Base-by-base conservation (phyloP, 2,329 filamentous ascomycete genomes). In the Didymella segeticola region DNA sequence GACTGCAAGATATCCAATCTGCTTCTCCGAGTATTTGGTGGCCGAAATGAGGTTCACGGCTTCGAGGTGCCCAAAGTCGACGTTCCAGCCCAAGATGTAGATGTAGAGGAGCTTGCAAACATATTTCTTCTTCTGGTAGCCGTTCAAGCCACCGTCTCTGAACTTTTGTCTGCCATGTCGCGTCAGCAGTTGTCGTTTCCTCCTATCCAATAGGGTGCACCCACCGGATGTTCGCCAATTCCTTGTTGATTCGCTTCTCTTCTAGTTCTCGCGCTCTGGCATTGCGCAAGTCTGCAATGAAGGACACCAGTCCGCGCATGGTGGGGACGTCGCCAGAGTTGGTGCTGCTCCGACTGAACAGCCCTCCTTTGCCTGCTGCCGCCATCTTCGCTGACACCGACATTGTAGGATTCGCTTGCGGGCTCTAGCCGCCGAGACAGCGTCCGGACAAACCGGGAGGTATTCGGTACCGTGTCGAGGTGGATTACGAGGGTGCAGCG, bases 91-190 rank as follows among this genome's bases (percentile, higher is more conserved):
- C 62, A 99, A 85, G 56, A 99, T 99, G 77, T 99, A 99, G 70
- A 99, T 98, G 77, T 99, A 99, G 58, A 99, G 83, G 64, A 99
- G 86, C 87, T 99, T 99, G 90, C 95, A 99, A 64, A 99, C 95
- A 75, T 99, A 99, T 89, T 99, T 99, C 85, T 99, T 99, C 83
- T 96, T 97, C 82, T 97, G 92, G 74, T 99, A 99, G 63, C 95
- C 96, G 73, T 89, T 96, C 53, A 99, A 81, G 72, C 84, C 95
- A 61, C 92, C 93, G 75, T 95, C 90, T 84, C 96, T 96, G 82
- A 98, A 99, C 79, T 98, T 98, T 79, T 97, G 91, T 71, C 88
- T 86, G 64, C 53, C 64, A 48, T 57, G 57, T 17, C 31, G 48
- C 57, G 57, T 73, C 61, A 74, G 70, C 53, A 36, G 46, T 41